Evolutionary conservation across 2,329 filamentous ascomycete species (phyloP).

Genomic region (Dryadomyces sulphureus): DNA sequence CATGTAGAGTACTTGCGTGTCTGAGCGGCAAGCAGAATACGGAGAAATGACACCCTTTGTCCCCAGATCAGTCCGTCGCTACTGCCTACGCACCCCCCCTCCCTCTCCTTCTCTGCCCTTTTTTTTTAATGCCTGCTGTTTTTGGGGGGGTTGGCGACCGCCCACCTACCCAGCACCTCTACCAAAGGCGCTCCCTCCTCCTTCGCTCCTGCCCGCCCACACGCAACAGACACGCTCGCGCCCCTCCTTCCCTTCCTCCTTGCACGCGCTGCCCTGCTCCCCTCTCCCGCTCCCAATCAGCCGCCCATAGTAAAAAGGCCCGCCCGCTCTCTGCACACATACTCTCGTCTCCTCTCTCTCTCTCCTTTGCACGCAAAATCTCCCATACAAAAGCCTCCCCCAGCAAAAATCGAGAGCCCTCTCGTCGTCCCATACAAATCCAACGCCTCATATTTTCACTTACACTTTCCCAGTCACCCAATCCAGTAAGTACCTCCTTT

Average conservation of each 20-base stretch:
- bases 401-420: constrained; percentile 25
- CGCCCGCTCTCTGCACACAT: constrained; percentile 44
- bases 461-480: constrained; percentile 28
- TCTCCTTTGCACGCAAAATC: constrained; percentile 21
- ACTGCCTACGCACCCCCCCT: constrained; percentile 2
- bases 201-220: not conserved
- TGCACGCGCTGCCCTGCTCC: constrained; percentile 2
- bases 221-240: constrained; percentile 1
- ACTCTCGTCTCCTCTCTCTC: constrained; percentile 37
- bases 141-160: constrained; percentile 12
- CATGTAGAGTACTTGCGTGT: constrained; percentile 3
- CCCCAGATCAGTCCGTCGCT: constrained; percentile 9
- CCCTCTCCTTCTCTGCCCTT: constrained; percentile 6
- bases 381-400: constrained; percentile 44
- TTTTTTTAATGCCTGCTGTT: constrained; percentile 3
- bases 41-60: constrained; percentile 6
- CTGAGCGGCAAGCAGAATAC: constrained; percentile 6
- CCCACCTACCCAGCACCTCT: constrained; percentile 13
- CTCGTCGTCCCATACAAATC: constrained; percentile 32
- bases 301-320: constrained; percentile 51
- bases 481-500: constrained; percentile 37
- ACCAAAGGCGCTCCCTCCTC: not conserved
- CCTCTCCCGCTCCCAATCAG: constrained; percentile 35
- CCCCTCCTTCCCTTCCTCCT: constrained; percentile 1
- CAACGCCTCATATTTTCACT: constrained; percentile 16